phyloP scores from a whole-genome alignment of 345 rosid genomes.

The Aquilaria yunnanensis region DNA sequence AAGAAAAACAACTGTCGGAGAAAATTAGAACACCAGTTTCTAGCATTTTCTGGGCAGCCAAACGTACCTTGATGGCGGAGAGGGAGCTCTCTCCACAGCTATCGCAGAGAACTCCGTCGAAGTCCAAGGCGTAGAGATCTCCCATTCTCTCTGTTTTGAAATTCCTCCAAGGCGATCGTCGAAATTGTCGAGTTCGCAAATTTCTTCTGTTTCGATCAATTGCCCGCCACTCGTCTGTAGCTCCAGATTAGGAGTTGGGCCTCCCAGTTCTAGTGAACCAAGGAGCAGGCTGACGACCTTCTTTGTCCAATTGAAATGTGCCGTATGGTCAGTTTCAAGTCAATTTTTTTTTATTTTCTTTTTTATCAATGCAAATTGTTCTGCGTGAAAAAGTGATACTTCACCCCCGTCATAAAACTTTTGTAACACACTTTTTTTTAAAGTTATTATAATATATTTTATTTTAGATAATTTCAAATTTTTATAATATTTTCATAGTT shows the following conservation, averaged over 20 bases:
- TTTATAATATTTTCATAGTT: too few relatives aligned
- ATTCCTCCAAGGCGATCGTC: not conserved
- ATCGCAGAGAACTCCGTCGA: slow-evolving; percentile 93
- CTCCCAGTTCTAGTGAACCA: not conserved
- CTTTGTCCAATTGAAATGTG: not conserved
- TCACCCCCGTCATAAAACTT: too few relatives aligned
- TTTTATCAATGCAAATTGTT: too few relatives aligned
- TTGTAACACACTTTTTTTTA: too few relatives aligned
- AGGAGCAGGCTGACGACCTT: not conserved
- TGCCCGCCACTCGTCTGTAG: slow-evolving; percentile 11
- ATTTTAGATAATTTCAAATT: too few relatives aligned
- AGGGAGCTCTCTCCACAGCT: slow-evolving; percentile 95
- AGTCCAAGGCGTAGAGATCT: slow-evolving; percentile 88
- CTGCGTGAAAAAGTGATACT: too few relatives aligned
- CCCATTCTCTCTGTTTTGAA: slow-evolving; percentile 27
- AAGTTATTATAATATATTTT: too few relatives aligned
- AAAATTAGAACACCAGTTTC: not conserved
- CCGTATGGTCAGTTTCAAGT: not conserved
- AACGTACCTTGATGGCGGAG: slow-evolving; percentile 78
- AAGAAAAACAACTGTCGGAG: not conserved
- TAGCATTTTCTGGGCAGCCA: not conserved
- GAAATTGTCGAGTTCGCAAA: slow-evolving; percentile 1
- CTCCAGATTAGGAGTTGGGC: too few relatives aligned
- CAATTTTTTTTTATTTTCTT: too few relatives aligned
- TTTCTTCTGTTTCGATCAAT: not conserved